These are phyloP conservation scores for Hansfordia pulvinata DNA, from an alignment of 2,329 filamentous ascomycete genomes.

Conservation along the genomic window DNA sequence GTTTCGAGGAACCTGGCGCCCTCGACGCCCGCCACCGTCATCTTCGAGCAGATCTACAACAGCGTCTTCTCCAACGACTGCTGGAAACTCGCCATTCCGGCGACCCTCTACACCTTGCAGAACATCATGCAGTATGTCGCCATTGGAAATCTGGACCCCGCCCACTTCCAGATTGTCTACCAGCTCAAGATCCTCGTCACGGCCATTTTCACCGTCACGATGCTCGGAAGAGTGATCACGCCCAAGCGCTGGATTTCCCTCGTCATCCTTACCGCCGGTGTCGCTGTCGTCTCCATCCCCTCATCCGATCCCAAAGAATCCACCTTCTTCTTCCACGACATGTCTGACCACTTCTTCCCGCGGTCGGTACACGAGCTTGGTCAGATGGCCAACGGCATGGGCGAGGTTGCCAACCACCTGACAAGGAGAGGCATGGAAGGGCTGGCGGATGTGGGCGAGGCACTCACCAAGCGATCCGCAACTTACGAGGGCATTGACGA, in stretches of 20 bases:
- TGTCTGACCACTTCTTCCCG: conserved; percentile 58
- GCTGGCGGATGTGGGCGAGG: conserved; percentile 18
- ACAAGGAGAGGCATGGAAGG: conserved; percentile 30
- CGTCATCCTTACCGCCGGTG: conserved; percentile 65
- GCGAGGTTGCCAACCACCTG: conserved; percentile 33
- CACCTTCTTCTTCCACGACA: conserved; percentile 48
- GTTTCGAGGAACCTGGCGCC: conserved; percentile 65
- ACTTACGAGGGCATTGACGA: conserved; percentile 82
- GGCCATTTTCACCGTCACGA: conserved; percentile 69
- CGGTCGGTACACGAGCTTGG: conserved; percentile 67
- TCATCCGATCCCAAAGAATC: conserved; percentile 38
- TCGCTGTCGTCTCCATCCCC: conserved; percentile 75
- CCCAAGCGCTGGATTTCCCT: conserved; percentile 69
- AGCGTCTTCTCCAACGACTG: conserved; percentile 80
- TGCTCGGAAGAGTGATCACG: conserved; percentile 60
- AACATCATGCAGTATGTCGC: conserved; percentile 92
- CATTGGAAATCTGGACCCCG: conserved; percentile 79
- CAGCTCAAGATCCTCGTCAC: conserved; percentile 91
- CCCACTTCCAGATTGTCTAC: conserved; percentile 86
- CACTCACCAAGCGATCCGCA: conserved; percentile 57
- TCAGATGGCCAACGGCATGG: conserved; percentile 40
- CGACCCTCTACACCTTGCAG: conserved; percentile 76
- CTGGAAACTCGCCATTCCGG: conserved; percentile 89
- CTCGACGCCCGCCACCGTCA: conserved; percentile 64
- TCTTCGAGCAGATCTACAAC: conserved; percentile 68